phyloP scores from a whole-genome alignment of 2,329 filamentous ascomycete species.

The Ophiostoma perfectum region DNA sequence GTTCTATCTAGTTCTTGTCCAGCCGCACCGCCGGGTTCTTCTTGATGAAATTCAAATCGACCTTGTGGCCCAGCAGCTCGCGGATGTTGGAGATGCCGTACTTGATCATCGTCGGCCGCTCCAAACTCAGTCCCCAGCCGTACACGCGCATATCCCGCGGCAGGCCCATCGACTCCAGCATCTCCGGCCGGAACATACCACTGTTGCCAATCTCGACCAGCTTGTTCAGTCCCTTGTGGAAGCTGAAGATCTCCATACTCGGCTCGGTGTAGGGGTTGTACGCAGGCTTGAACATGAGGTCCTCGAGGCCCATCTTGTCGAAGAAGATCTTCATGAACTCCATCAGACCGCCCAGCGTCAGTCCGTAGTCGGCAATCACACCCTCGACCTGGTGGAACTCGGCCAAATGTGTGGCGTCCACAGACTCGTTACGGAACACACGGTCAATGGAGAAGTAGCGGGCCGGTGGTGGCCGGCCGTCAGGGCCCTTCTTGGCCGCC shows the following conservation, averaged over 20 bases:
- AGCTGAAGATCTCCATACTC: slow-evolving; percentile 97
- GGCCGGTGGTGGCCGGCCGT: slow-evolving; percentile 60
- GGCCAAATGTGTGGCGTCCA: slow-evolving; percentile 92
- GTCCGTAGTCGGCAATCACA: slow-evolving; percentile 92
- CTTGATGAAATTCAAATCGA: slow-evolving; percentile 89
- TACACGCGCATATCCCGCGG: slow-evolving; percentile 82
- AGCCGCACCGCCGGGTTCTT: slow-evolving; percentile 84
- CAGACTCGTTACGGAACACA: slow-evolving; percentile 95
- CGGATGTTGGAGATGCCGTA: slow-evolving; percentile 85
- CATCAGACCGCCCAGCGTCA: slow-evolving; percentile 89
- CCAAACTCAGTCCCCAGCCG: slow-evolving; percentile 85
- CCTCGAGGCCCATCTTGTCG: slow-evolving; percentile 81
- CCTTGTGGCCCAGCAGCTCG: slow-evolving; percentile 89
- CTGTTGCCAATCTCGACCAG: slow-evolving; percentile 97
- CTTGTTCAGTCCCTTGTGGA: slow-evolving; percentile 81
- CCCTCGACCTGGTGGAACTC: slow-evolving; percentile 99
- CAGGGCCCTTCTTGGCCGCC: slow-evolving; percentile 66
- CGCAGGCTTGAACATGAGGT: slow-evolving; percentile 91
- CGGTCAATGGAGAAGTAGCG: slow-evolving; percentile 98
- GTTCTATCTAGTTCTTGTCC: slow-evolving; percentile 62
- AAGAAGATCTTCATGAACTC: slow-evolving; percentile 61
- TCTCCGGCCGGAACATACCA: slow-evolving; percentile 98
- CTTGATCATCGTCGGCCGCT: slow-evolving; percentile 98
- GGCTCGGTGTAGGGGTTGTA: slow-evolving; percentile 93
- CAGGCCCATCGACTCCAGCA: slow-evolving; percentile 91